Conservation (phyloP, 2,329 filamentous ascomycete genomes). For the Ophiocordyceps camponoti-leonardi region DNA sequence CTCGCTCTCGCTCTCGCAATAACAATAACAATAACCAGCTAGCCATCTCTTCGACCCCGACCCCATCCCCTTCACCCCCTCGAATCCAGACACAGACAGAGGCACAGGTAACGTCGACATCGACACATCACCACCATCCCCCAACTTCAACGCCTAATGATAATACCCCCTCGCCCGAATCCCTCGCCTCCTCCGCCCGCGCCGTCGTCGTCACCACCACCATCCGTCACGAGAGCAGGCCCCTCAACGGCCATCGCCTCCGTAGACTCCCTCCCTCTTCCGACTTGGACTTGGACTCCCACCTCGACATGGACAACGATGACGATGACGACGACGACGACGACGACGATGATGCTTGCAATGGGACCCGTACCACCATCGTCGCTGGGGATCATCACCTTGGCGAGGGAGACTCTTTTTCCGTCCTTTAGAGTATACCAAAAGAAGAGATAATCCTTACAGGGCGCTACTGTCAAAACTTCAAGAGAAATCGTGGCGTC, state of each 20-base stretch:
- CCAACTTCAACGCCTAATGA: too few relatives aligned
- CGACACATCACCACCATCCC: too few relatives aligned
- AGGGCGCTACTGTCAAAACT: too few relatives aligned
- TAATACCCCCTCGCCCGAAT: background rate
- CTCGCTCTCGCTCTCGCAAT: too few relatives aligned
- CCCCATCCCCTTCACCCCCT: too few relatives aligned
- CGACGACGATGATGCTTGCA: too few relatives aligned
- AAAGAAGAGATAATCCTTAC: too few relatives aligned
- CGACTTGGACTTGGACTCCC: background rate
- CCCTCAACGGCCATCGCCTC: background rate
- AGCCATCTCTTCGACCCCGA: background rate
- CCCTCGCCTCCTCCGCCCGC: background rate
- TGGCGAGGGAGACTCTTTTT: background rate
- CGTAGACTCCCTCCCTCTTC: background rate
- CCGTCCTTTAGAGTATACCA: background rate
- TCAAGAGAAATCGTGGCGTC: background rate
- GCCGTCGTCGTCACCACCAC: slow-evolving; percentile 3
- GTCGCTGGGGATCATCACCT: background rate
- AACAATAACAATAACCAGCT: background rate
- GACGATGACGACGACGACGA: too few relatives aligned
- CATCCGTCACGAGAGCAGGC: background rate
- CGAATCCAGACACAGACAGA: too few relatives aligned
- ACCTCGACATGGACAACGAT: too few relatives aligned
- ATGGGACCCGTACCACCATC: background rate
- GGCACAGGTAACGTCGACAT: too few relatives aligned